phyloP scores from a whole-genome alignment of 2,329 filamentous ascomycete species.

The Volutella citrinella region DNA sequence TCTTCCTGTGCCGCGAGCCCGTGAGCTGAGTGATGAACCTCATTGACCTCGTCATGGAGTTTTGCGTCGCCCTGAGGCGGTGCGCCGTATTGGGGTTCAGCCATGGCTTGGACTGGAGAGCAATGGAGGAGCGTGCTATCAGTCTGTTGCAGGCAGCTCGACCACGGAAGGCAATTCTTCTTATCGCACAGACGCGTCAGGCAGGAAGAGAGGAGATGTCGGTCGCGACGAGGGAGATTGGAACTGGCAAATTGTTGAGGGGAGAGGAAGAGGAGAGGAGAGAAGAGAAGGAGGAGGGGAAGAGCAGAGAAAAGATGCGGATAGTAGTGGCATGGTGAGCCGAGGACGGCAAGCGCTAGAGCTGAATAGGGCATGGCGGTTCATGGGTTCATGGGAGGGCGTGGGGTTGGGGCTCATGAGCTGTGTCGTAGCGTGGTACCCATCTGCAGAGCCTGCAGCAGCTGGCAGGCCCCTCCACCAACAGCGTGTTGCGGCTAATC shows the following conservation, averaged over 20 bases:
- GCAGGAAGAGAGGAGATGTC: neutral
- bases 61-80: conserved; percentile 34
- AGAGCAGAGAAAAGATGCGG: neutral
- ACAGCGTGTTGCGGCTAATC: too few species aligned
- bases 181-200: too few species aligned
- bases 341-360: too few species aligned
- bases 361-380: too few species aligned
- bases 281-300: neutral
- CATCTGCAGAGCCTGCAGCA: too few species aligned
- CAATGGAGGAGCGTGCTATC: conserved; percentile 52
- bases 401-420: too few species aligned
- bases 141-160: conserved; percentile 29
- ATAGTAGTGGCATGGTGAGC: too few species aligned
- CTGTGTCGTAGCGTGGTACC: too few species aligned
- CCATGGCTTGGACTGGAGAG: conserved; percentile 48
- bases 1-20: conserved; percentile 27
- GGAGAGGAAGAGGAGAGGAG: neutral
- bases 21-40: conserved; percentile 18
- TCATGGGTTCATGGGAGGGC: too few species aligned
- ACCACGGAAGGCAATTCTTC: too few species aligned
- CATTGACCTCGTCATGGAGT: conserved; percentile 16
- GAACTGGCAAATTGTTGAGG: neutral
- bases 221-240: neutral
- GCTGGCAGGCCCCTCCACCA: too few species aligned
- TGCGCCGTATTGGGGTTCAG: conserved; percentile 29